Evolutionary conservation across 306 rosid species (phyloP).

Genomic region (Cercis canadensis): DNA sequence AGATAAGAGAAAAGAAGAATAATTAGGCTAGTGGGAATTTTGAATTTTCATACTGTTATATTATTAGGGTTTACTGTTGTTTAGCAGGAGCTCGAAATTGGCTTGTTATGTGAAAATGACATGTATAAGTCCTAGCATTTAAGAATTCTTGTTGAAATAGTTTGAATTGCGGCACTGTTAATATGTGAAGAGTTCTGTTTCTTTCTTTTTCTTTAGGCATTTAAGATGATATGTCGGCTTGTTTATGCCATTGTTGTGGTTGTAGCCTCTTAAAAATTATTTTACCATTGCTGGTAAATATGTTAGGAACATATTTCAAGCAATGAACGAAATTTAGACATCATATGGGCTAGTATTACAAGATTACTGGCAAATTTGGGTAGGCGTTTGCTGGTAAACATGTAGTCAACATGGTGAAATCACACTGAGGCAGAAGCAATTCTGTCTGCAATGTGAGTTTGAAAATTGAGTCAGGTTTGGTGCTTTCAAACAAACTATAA

Average conservation of each 20-base stretch:
- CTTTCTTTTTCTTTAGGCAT: background rate
- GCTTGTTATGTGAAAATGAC: background rate
- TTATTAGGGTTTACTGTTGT: background rate
- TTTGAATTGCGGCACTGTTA: background rate
- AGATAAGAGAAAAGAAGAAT: no score
- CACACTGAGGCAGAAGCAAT: no score
- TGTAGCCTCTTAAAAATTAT: background rate
- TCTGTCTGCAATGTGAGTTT: no score
- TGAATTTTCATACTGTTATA: background rate
- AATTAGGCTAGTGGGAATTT: background rate
- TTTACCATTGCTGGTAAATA: constrained; percentile 1
- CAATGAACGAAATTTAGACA: no score
- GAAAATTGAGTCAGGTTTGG: no score
- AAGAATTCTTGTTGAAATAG: constrained; percentile 13
- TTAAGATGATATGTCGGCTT: background rate
- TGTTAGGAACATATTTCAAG: background rate
- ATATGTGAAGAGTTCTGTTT: background rate
- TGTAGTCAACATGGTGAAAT: no score
- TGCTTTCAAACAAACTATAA: background rate
- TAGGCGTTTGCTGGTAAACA: no score
- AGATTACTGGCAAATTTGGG: no score
- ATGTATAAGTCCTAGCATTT: background rate
- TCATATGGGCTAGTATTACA: no score
- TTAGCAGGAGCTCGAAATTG: background rate
- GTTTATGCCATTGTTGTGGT: background rate